Base-by-base conservation (phyloP, 768 basidiomycete species). In the Psilocybe subaeruginosa region DNA sequence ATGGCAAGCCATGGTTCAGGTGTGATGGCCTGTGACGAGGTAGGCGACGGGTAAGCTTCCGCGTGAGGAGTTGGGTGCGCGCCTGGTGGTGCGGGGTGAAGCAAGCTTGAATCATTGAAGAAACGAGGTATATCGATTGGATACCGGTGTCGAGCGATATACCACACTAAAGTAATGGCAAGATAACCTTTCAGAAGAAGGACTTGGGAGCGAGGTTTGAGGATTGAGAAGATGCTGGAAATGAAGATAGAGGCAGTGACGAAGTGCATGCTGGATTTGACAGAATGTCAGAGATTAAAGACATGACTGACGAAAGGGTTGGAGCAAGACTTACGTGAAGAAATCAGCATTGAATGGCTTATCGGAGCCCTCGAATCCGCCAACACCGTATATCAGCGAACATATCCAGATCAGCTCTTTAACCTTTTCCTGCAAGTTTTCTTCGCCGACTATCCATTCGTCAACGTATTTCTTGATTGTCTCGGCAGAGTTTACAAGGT, bases 171-270 rank as follows among this genome's bases (percentile, higher is more conserved):
- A 16, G 74, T 73, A 19, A 77, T 73, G 6, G 80, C 73, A 64
- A 91, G 81, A 73, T 88, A 89, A 1, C 80, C 74, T 7, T 82
- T 83, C n/a, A 92, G 78, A 12, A 91, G 75, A 14, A 82, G 71
- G 3, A 74, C 76, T 59, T 84, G 80, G 0, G 83, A 85, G 0
- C 70, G 45, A 0, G 77, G 78, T 4, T 77, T 70, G 53, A 85
- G 71, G 35, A 65, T 65, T 35, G 80, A 65, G 46, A 86, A 59
- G 4, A 57, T 27, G 1, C 87, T 82, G 0, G 85, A 77, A 29
- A 89, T 68, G 76, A 90, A 89, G 19, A 89, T 67, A 3, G 84
- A 78, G 3, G 88, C 89, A 0, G 90, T 92, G 41, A 90, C 81
- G 1, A 87, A 73, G 64, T 86, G 90, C 74, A 88, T 84, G 12